Evolutionary conservation across 495 filamentous ascomycete genomes (phyloP).

Genomic region (Penicillium alfredii): DNA sequence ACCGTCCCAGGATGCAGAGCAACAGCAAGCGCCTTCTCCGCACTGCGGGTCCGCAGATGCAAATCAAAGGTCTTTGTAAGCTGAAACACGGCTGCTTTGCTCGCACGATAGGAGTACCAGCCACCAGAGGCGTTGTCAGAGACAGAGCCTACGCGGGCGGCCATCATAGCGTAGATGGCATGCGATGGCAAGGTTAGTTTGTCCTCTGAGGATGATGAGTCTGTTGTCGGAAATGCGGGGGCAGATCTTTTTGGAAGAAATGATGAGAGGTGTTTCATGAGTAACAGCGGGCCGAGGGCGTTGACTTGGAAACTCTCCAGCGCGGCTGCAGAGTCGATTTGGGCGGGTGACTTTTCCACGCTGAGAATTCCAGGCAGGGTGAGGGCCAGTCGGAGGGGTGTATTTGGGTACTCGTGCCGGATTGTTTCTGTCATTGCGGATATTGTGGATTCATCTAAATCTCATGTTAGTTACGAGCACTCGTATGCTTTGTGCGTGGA

Average conservation of each 20-base stretch:
- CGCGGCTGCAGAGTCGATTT: slow-evolving; percentile 52
- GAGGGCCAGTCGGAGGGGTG: slow-evolving; percentile 64
- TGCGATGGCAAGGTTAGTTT: slow-evolving; percentile 28
- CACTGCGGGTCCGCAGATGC: slow-evolving; percentile 49
- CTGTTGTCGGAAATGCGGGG: slow-evolving; percentile 11
- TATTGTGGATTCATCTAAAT: slow-evolving; percentile 40
- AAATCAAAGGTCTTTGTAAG: slow-evolving; percentile 67
- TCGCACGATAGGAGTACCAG: slow-evolving; percentile 71
- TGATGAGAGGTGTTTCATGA: slow-evolving; percentile 65
- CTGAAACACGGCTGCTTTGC: slow-evolving; percentile 66
- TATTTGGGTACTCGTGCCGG: slow-evolving; percentile 41
- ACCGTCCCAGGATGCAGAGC: slow-evolving; percentile 82
- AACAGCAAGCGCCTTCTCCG: slow-evolving; percentile 56
- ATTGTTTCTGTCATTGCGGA: slow-evolving; percentile 31
- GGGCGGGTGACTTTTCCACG: slow-evolving; percentile 64
- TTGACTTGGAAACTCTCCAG: slow-evolving; percentile 63
- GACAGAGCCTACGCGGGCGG: slow-evolving; percentile 70
- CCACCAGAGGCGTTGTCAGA: slow-evolving; percentile 64
- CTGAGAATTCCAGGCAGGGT: slow-evolving; percentile 66
- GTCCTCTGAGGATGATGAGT: not conserved
- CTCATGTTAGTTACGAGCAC: slow-evolving; percentile 8
- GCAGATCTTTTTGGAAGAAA: slow-evolving; percentile 56
- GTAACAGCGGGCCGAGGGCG: slow-evolving; percentile 63
- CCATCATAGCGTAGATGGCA: slow-evolving; percentile 63
- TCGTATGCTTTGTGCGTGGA: no score